These are phyloP conservation scores for Hyaloperonospora brassicae DNA, from an alignment of 352 stramenopile genomes.

Conservation along the genomic window DNA sequence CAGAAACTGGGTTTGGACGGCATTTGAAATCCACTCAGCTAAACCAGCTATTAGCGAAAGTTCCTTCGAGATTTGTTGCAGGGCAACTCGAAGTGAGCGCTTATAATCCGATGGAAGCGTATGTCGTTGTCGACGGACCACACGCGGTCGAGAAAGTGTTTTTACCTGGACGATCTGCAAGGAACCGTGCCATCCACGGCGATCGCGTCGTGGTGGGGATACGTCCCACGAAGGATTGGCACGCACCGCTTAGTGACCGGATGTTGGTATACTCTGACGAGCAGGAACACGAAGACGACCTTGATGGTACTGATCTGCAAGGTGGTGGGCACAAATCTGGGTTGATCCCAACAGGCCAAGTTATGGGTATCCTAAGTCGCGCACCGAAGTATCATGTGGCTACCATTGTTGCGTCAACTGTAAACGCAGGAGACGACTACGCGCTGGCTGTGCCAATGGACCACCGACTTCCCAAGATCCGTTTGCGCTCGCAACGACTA, in stretches of 20 bases:
- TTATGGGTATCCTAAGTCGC: slow-evolving; percentile 84
- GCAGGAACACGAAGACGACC: slow-evolving; percentile 9
- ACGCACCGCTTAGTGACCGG: slow-evolving; percentile 48
- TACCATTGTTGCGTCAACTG: slow-evolving; percentile 62
- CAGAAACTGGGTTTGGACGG: slow-evolving; percentile 42
- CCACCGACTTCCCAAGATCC: slow-evolving; percentile 66
- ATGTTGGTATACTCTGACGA: slow-evolving; percentile 64
- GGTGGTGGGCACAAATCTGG: slow-evolving; percentile 9
- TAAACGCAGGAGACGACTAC: slow-evolving; percentile 51
- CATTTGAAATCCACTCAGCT: slow-evolving; percentile 37
- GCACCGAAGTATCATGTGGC: slow-evolving; percentile 57
- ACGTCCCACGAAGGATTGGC: slow-evolving; percentile 75
- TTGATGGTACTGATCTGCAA: slow-evolving; percentile 9
- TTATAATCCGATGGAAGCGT: slow-evolving; percentile 70
- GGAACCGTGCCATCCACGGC: slow-evolving; percentile 96
- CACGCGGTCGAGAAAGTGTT: slow-evolving; percentile 51
- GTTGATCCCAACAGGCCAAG: slow-evolving; percentile 56
- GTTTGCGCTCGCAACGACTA: slow-evolving; percentile 71
- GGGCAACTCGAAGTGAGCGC: slow-evolving; percentile 62
- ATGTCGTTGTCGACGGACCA: slow-evolving; percentile 46
- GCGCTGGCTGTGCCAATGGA: slow-evolving; percentile 80
- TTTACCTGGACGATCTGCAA: slow-evolving; percentile 65
- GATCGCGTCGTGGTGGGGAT: slow-evolving; percentile 94
- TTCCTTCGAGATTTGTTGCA: slow-evolving; percentile 25
- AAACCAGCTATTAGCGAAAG: slow-evolving; percentile 24